Evolutionary conservation across 1,284 basidiomycete species (phyloP).

Genomic region (Hymenochaete sp.): DNA sequence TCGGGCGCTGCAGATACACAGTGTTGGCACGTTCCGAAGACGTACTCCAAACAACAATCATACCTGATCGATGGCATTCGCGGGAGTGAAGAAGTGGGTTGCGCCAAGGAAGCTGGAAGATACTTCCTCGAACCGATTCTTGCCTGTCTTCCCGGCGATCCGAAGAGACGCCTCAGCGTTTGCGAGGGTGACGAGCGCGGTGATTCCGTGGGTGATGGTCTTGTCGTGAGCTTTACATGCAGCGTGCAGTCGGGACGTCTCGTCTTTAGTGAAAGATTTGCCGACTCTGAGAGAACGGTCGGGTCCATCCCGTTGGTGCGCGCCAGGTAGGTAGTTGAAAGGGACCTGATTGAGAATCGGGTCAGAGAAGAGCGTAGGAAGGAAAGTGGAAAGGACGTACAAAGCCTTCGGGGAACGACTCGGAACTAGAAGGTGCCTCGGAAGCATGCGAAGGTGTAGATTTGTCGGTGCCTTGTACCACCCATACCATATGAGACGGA

Average conservation of each 20-base stretch:
- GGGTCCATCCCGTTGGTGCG: background rate
- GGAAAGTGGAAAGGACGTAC: background rate
- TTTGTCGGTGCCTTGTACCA: too few species aligned
- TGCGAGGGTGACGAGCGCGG: slow-evolving; percentile 1
- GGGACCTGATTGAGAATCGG: background rate
- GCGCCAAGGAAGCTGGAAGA: background rate
- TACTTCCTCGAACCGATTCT: background rate
- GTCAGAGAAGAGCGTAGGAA: background rate
- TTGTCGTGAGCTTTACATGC: slow-evolving; percentile 3
- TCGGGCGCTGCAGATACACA: too few species aligned
- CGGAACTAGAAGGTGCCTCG: background rate
- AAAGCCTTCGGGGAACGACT: background rate
- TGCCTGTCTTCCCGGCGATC: background rate
- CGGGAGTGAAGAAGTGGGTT: background rate
- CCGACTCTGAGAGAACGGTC: background rate
- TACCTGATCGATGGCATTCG: slow-evolving; percentile 7
- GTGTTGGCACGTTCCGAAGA: too few species aligned
- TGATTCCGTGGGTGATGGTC: slow-evolving; percentile 1
- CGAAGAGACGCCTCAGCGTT: background rate
- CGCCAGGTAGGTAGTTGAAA: background rate
- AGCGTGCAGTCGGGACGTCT: slow-evolving; percentile 1
- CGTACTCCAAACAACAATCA: too few species aligned
- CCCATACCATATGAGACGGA: slow-evolving; percentile 1
- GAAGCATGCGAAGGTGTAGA: too few species aligned
- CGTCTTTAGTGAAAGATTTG: slow-evolving; percentile 3